Percentiles rank a stretch among this genome's conserved stretches.
These are phyloP conservation scores for Trichocladium antarcticum DNA, from an alignment of 495 filamentous ascomycete genomes.

Conservation along the genomic window DNA sequence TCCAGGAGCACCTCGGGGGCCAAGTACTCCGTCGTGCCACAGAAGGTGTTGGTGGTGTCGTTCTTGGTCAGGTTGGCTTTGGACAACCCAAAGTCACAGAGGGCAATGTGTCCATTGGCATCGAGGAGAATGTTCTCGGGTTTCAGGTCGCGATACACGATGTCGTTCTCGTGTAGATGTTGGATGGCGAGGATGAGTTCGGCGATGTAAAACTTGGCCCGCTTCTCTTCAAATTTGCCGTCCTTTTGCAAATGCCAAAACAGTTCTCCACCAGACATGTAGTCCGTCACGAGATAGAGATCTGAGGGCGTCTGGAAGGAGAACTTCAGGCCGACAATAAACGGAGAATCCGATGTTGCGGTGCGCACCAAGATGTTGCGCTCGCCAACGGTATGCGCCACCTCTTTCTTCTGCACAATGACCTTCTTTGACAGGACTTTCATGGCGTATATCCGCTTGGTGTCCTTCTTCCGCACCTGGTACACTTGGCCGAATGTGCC, in stretches of 20 bases:
- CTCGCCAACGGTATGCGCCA: slow-evolving; percentile 92
- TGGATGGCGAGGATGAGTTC: slow-evolving; percentile 92
- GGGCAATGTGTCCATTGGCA: slow-evolving; percentile 78
- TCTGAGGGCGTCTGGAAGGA: slow-evolving; percentile 97
- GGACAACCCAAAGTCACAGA: slow-evolving; percentile 94
- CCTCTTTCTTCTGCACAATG: slow-evolving; percentile 98
- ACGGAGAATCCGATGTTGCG: slow-evolving; percentile 88
- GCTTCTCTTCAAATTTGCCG: slow-evolving; percentile 84
- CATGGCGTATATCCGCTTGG: slow-evolving; percentile 93
- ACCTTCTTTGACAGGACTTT: slow-evolving; percentile 99
- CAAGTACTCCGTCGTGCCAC: slow-evolving; percentile 94
- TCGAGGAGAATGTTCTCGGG: slow-evolving; percentile 97
- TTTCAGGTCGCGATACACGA: slow-evolving; percentile 96
- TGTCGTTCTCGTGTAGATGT: slow-evolving; percentile 91
- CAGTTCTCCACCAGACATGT: slow-evolving; percentile 96
- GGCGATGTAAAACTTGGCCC: slow-evolving; percentile 98
- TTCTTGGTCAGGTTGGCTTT: slow-evolving; percentile 95
- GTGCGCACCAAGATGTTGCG: slow-evolving; percentile 94
- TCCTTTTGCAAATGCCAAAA: slow-evolving; percentile 99
- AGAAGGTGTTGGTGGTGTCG: slow-evolving; percentile 97
- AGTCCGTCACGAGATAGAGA: slow-evolving; percentile 96
- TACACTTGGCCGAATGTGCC: slow-evolving; percentile 99
- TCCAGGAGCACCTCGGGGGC: slow-evolving; percentile 92
- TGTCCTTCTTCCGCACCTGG: slow-evolving; percentile 97
- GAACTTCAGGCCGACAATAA: slow-evolving; percentile 97